phyloP scores from a whole-genome alignment of 805 yeast species.

The Suhomyces tanzawaensis region DNA sequence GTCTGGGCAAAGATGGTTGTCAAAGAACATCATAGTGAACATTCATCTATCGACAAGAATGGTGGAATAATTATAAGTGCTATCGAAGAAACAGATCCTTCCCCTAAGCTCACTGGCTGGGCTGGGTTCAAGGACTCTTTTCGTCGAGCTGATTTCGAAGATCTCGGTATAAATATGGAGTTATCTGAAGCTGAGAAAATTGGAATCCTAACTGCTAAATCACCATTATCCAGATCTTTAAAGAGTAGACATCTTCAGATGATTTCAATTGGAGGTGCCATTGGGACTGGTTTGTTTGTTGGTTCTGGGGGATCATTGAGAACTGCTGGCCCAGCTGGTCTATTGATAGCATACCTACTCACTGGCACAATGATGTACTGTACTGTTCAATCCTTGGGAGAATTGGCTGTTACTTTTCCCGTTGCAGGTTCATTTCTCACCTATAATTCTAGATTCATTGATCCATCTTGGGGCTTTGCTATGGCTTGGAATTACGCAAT shows the following conservation, averaged over 20 bases:
- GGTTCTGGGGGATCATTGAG: constrained; percentile 60
- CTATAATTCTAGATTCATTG: constrained; percentile 59
- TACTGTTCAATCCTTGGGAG: constrained; percentile 63
- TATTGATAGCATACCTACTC: constrained; percentile 54
- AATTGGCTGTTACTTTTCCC: constrained; percentile 59
- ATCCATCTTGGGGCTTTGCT: constrained; percentile 62
- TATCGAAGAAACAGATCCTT: constrained; percentile 19
- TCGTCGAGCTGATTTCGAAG: constrained; percentile 16
- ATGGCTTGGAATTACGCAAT: constrained; percentile 45
- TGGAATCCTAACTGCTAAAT: constrained; percentile 40
- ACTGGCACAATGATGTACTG: constrained; percentile 56
- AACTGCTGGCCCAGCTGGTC: constrained; percentile 64
- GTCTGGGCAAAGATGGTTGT: too few species aligned
- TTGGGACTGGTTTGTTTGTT: constrained; percentile 68
- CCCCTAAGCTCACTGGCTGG: constrained; percentile 10
- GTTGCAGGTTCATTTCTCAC: constrained; percentile 63
- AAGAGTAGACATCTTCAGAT: constrained; percentile 62
- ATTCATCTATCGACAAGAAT: constrained; percentile 31
- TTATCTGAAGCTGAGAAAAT: constrained; percentile 20
- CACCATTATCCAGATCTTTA: constrained; percentile 57
- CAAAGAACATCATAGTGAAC: too few species aligned
- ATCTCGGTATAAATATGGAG: constrained; percentile 19
- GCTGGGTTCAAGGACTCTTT: constrained; percentile 18
- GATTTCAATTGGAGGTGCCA: constrained; percentile 66
- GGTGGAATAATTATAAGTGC: constrained; percentile 36